Conservation (phyloP, 106 monocot genomes). For the Dendrobium officinale region DNA sequence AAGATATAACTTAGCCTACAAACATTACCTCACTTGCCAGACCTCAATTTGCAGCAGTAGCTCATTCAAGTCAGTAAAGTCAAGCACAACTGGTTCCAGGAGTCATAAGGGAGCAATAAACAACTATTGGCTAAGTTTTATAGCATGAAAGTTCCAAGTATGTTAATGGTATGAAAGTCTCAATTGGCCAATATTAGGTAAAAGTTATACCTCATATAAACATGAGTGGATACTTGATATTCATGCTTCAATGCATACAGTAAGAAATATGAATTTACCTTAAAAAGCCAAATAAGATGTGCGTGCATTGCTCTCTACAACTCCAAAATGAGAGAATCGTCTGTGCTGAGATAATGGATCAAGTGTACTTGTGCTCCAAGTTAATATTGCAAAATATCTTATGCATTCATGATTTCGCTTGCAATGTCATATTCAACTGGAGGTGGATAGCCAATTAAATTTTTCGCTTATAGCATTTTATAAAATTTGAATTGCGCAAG, state of each 20-base stretch:
- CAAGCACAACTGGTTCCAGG: neutral
- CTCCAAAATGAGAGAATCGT: neutral
- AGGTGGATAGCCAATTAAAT: neutral
- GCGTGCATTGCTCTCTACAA: neutral
- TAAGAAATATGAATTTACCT: too few relatives aligned
- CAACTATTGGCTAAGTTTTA: neutral
- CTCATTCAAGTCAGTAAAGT: neutral
- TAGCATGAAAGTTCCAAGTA: neutral
- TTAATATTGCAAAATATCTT: neutral
- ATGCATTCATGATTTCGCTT: neutral
- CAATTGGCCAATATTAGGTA: neutral
- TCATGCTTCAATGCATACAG: too few relatives aligned
- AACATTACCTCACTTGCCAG: too few relatives aligned
- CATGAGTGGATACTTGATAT: neutral
- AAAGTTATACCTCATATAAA: neutral
- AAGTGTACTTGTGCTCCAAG: neutral
- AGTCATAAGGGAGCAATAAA: neutral
- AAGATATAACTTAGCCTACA: too few relatives aligned
- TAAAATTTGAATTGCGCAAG: too few relatives aligned
- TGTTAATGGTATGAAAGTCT: neutral
- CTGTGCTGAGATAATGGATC: neutral
- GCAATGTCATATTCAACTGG: neutral
- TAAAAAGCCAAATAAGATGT: neutral
- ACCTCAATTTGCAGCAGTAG: neutral
- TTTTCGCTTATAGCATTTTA: neutral